A percentile compares a stretch with the other conserved stretches of the same genome.
phyloP scores from a whole-genome alignment of 2,329 filamentous ascomycete genomes.

The Pseudogymnoascus sp. region DNA sequence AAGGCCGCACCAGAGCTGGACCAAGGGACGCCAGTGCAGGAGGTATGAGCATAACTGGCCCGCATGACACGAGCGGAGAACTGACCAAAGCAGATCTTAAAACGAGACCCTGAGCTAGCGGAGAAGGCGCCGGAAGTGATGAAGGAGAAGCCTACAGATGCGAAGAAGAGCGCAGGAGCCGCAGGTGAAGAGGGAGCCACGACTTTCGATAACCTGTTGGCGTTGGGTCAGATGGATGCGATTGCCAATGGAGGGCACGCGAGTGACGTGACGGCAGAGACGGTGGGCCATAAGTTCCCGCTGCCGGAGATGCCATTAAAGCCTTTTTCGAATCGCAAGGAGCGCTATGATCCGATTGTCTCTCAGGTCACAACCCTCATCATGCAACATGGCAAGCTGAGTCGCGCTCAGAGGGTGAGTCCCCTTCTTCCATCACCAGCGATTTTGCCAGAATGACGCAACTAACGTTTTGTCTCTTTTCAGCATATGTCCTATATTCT shows the following conservation, averaged over 20 bases:
- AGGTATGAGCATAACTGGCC: slow-evolving; percentile 39
- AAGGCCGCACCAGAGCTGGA: slow-evolving; percentile 52
- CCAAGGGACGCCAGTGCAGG: slow-evolving; percentile 59
- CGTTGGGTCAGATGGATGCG: slow-evolving; percentile 26
- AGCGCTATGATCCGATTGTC: slow-evolving; percentile 79
- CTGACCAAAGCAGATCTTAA: slow-evolving; percentile 45
- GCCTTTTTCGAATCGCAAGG: slow-evolving; percentile 56
- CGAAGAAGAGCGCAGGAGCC: slow-evolving; percentile 10
- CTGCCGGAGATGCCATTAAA: slow-evolving; percentile 62
- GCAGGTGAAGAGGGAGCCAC: slow-evolving; percentile 27
- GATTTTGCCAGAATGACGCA: slow-evolving; percentile 1
- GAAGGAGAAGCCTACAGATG: slow-evolving; percentile 46
- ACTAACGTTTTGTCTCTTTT: slow-evolving; percentile 1
- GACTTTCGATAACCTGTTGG: slow-evolving; percentile 26
- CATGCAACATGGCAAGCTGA: slow-evolving; percentile 88
- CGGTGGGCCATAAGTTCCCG: slow-evolving; percentile 54
- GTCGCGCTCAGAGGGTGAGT: slow-evolving; percentile 74
- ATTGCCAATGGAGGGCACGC: slow-evolving; percentile 22
- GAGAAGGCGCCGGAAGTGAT: slow-evolving; percentile 61
- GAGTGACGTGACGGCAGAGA: slow-evolving; percentile 15
- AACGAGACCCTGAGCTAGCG: slow-evolving; percentile 52
- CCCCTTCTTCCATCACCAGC: slow-evolving; percentile 9
- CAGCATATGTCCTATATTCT: slow-evolving; percentile 83
- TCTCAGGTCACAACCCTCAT: slow-evolving; percentile 82
- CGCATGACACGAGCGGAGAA: slow-evolving; percentile 12